phyloP scores from a whole-genome alignment of 192 early-diverging fungal genomes.

The Backusella macrospora region DNA sequence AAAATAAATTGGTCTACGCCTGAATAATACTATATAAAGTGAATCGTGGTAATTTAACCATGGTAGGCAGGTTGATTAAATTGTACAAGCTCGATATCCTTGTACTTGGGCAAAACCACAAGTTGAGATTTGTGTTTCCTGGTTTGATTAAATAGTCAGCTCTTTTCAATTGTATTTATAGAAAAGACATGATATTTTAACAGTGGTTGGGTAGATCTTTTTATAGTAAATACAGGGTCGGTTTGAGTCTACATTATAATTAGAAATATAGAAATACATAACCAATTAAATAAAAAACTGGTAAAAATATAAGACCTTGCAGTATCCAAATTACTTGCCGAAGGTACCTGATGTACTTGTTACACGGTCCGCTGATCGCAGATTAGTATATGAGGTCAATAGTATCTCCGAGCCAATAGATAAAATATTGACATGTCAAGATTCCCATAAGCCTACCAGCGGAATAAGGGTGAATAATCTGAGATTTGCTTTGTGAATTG shows the following conservation, averaged over 20 bases:
- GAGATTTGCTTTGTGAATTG: constrained; percentile 2
- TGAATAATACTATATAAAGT: no score
- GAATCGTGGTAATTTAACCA: neutral
- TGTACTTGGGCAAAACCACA: neutral
- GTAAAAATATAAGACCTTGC: no score
- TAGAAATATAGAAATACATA: no score
- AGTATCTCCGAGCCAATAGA: neutral
- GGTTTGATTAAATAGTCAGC: neutral
- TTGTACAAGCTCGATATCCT: neutral
- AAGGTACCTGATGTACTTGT: neutral
- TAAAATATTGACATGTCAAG: neutral
- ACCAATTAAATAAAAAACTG: no score
- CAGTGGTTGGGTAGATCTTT: no score
- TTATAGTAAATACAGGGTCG: no score
- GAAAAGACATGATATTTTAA: neutral
- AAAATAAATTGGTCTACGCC: neutral
- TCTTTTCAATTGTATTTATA: neutral
- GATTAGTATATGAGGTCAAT: neutral
- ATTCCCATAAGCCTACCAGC: neutral
- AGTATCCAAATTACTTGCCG: no score
- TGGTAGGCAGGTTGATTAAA: neutral
- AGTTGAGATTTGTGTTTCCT: neutral
- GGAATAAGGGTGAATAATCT: constrained; percentile 7
- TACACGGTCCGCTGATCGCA: neutral
- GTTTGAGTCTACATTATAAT: no score